Conservation (phyloP, 495 filamentous ascomycete species). For the Podospora tetraspora region DNA sequence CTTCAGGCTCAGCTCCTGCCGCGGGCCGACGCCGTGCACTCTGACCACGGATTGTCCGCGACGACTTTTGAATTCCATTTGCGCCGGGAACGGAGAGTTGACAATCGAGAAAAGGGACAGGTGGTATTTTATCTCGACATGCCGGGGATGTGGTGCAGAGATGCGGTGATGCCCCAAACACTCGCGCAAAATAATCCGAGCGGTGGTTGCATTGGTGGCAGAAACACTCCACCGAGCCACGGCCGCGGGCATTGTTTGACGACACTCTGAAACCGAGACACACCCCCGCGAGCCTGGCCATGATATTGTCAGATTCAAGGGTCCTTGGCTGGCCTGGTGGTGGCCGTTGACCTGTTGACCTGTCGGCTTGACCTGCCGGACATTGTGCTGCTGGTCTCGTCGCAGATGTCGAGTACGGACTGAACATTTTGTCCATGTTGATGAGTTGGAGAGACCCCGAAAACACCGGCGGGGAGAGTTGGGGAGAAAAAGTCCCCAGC, state of each 20-base stretch:
- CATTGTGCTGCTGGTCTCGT: neutral
- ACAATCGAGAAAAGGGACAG: neutral
- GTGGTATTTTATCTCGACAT: neutral
- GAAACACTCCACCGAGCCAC: constrained; percentile 2
- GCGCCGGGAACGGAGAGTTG: neutral
- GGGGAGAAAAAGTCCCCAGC: no score
- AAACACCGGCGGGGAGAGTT: neutral
- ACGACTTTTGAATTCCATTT: neutral
- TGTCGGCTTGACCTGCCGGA: neutral
- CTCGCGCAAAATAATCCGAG: constrained; percentile 8
- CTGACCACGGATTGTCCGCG: no score
- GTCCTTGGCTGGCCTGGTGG: neutral
- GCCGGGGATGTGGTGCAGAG: neutral
- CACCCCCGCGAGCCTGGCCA: neutral
- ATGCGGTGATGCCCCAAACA: neutral
- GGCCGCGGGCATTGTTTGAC: constrained; percentile 8
- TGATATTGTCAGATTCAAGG: neutral
- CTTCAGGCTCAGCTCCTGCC: neutral
- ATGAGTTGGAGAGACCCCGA: neutral
- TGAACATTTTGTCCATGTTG: neutral
- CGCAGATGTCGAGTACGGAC: no score
- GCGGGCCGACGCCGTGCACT: neutral
- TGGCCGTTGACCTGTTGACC: neutral
- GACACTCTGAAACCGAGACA: constrained; percentile 12
- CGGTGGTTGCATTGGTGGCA: neutral